Conservation (phyloP, 2,329 filamentous ascomycete genomes). For the Periconia digitata region DNA sequence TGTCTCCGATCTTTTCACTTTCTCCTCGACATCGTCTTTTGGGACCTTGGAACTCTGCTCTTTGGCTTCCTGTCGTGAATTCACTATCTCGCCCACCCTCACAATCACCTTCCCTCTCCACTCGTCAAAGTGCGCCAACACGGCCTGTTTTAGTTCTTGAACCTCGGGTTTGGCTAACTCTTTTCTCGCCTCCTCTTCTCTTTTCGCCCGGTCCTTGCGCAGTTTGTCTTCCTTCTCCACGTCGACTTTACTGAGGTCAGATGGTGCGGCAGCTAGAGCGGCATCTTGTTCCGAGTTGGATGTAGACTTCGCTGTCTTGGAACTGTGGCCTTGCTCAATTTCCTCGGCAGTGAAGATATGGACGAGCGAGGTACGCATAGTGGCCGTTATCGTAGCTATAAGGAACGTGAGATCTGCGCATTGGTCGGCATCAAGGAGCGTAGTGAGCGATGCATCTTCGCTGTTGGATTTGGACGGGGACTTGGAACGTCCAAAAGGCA, state of each 20-base stretch:
- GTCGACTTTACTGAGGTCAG: constrained; percentile 24
- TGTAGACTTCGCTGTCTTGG: constrained; percentile 14
- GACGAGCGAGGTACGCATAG: constrained; percentile 49
- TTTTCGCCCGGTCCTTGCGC: constrained; percentile 30
- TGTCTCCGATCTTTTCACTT: constrained; percentile 32
- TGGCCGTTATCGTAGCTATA: constrained; percentile 50
- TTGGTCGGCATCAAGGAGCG: constrained; percentile 49
- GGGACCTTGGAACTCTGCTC: constrained; percentile 29
- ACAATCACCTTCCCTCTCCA: constrained; percentile 74
- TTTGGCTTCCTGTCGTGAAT: constrained; percentile 39
- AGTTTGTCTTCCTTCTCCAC: constrained; percentile 35
- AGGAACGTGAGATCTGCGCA: constrained; percentile 51
- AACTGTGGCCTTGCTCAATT: constrained; percentile 12
- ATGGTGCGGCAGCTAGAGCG: constrained; percentile 24
- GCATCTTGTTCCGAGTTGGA: constrained; percentile 16
- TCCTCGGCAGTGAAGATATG: constrained; percentile 45
- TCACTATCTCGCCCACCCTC: constrained; percentile 68
- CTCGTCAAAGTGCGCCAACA: constrained; percentile 72
- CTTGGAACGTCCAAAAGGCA: constrained; percentile 38
- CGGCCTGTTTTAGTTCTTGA: constrained; percentile 68
- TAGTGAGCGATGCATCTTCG: constrained; percentile 45
- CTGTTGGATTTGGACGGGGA: constrained; percentile 22
- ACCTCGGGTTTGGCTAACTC: constrained; percentile 56
- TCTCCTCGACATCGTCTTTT: constrained; percentile 19
- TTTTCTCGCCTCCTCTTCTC: constrained; percentile 44